phyloP scores from a whole-genome alignment of 176 grass and related monocot species.

The Bromus sterilis region DNA sequence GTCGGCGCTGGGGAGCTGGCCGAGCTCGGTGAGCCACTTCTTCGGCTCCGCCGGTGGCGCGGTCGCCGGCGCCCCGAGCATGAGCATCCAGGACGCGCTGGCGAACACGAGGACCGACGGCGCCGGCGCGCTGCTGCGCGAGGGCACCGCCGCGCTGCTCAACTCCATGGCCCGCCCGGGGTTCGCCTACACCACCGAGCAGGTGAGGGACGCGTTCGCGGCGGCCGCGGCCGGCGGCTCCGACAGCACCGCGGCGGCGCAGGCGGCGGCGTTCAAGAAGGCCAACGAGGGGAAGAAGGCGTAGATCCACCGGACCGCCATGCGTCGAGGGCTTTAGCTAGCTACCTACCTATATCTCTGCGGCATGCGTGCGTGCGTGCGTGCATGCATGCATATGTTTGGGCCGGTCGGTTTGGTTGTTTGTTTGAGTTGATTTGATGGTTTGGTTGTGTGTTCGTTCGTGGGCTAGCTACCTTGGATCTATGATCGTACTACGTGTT shows the following conservation, averaged over 20 bases:
- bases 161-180: constrained; percentile 60
- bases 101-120: constrained; percentile 53
- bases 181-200: constrained; percentile 59
- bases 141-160: constrained; percentile 74
- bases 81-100: constrained; percentile 65
- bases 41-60: constrained; percentile 26
- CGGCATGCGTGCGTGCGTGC: neutral
- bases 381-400: neutral
- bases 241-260: constrained; percentile 36
- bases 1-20: constrained; percentile 46
- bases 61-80: constrained; percentile 16
- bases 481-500: neutral
- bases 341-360: neutral
- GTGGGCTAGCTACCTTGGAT: neutral
- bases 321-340: neutral
- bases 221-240: constrained; percentile 7
- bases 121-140: constrained; percentile 51
- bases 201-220: constrained; percentile 55
- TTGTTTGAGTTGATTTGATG: neutral
- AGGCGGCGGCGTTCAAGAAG: constrained; percentile 66
- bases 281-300: constrained; percentile 48
- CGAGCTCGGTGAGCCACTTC: constrained; percentile 45
- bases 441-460: neutral
- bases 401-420: neutral
- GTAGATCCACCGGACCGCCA: neutral